Evolutionary conservation across 305 asterid genomes (phyloP), one percentile per base, ranked within the genome.

Genomic region (Fraxinus angustifolia): DNA sequence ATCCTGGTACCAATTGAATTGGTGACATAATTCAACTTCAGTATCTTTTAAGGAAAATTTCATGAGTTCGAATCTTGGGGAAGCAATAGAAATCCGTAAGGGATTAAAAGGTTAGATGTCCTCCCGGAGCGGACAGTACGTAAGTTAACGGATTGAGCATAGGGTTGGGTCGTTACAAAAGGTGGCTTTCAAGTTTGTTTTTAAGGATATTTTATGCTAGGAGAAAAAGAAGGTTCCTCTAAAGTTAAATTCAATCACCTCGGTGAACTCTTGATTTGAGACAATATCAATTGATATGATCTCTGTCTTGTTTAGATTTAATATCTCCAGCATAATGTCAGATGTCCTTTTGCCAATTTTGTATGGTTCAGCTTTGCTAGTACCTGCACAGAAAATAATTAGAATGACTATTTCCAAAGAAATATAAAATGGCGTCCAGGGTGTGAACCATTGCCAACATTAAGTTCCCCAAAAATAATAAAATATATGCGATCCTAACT

Each of bases 201-300:
- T 34, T 77, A 79, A 78, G 75, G 53, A 56, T 76, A 40, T 62
- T 58, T 3, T 4, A 74, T 36, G 62, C 80, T 28, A 70, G 71
- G 73, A 68, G 58, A 45, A 76, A 65, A 78, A 80, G 77, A 60
- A 65, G 70, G 68, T 77, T 65, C 71, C 30, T 53, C 62, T 16
- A 33, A 17, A 30, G 73, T 75, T 53, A 73, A 75, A 70, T 60
- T 80, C 80, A 76, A 82, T 88, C 90, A 96, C 99, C 98, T 96
- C 99, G 6, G 97, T 89, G 84, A 96, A 94, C 83, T 96, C 99
- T 86, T 96, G 98, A 87, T 96, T 96, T 79, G 99, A 96, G 86
- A 96, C 89, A 30, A 95, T 90, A 87, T 94, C 98, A 86, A 94
- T 96, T 36, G 97, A 83, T 86, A 93, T 88, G 75, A 83, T 85